Percentiles rank a stretch among this genome's conserved stretches.
Evolutionary conservation across 495 filamentous ascomycete species (phyloP).

Genomic region (Friedmanniomyces endolithicus): DNA sequence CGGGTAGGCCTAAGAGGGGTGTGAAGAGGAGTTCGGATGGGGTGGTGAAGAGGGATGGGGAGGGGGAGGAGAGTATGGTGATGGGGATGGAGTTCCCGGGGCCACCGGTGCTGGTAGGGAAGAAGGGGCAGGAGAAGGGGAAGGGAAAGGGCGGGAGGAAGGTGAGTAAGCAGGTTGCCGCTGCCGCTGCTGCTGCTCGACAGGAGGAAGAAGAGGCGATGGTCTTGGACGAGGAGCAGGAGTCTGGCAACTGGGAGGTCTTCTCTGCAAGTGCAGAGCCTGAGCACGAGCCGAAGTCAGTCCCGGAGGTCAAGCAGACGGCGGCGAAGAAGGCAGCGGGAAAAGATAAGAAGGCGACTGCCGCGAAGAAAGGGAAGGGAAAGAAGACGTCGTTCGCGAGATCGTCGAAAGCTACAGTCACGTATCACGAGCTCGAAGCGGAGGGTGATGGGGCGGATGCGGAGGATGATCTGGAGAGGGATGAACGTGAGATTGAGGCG

Average conservation of each 20-base stretch:
- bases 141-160: constrained; percentile 18
- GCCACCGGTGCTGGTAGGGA: constrained; percentile 4
- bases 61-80: background rate
- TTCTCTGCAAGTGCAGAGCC: background rate
- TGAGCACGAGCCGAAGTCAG: background rate
- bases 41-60: constrained; percentile 1
- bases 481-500: constrained; percentile 19
- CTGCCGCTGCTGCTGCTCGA: background rate
- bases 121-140: background rate
- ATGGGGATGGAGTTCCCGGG: constrained; percentile 10
- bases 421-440: background rate
- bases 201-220: background rate
- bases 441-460: constrained; percentile 4
- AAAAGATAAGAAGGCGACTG: background rate
- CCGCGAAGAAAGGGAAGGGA: background rate
- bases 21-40: constrained; percentile 14
- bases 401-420: constrained; percentile 1
- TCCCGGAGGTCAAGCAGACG: background rate
- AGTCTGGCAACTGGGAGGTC: background rate
- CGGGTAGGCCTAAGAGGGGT: constrained; percentile 9
- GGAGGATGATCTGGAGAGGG: constrained; percentile 14
- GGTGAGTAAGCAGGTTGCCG: constrained; percentile 12
- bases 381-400: background rate
- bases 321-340: background rate
- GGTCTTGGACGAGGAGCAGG: background rate